Conservation (phyloP, 2,329 filamentous ascomycete species). For the Colletotrichum sp. region DNA sequence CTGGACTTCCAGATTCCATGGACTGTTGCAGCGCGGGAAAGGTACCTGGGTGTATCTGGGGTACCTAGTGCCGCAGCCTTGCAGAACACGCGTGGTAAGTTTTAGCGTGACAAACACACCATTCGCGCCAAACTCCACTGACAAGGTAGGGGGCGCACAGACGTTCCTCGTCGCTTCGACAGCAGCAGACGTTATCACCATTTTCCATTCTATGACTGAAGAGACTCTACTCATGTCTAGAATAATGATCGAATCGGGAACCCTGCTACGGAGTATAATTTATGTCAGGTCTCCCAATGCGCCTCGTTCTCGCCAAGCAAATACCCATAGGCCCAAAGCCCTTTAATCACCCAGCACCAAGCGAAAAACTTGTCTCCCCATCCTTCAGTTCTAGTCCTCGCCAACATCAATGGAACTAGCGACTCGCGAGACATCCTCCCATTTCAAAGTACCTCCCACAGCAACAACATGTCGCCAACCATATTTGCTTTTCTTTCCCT, state of each 20-base stretch:
- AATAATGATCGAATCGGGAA: background rate
- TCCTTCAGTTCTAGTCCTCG: background rate
- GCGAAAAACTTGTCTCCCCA: background rate
- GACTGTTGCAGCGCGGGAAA: background rate
- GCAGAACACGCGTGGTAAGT: conserved; percentile 3
- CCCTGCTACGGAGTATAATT: background rate
- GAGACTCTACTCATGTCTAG: background rate
- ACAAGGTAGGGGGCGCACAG: background rate
- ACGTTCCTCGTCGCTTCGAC: background rate
- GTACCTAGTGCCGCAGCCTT: background rate
- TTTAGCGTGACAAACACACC: conserved; percentile 7
- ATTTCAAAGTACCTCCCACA: background rate
- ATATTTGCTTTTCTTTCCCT: background rate
- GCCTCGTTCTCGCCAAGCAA: background rate
- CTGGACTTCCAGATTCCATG: background rate
- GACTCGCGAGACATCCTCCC: background rate
- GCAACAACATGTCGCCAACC: background rate
- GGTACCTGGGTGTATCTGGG: background rate
- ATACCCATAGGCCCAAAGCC: background rate
- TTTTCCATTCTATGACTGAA: background rate
- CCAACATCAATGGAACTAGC: background rate
- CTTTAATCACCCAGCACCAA: background rate
- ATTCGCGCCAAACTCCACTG: background rate
- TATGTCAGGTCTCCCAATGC: background rate
- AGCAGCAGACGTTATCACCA: background rate